Conservation (phyloP, 2,329 filamentous ascomycete genomes). For the Trichoderma guizhouense region DNA sequence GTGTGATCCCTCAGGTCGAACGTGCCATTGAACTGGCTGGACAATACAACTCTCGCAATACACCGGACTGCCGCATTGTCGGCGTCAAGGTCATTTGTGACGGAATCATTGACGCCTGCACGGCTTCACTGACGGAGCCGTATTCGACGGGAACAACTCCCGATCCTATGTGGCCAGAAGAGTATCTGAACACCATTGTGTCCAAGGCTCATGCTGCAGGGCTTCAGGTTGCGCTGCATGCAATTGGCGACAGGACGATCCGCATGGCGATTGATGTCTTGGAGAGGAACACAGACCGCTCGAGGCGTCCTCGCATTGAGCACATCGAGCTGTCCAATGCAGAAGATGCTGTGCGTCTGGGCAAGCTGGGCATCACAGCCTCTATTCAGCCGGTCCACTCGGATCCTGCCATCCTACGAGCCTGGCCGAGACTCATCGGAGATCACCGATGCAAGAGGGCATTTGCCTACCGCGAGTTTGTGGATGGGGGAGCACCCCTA, state of each 20-base stretch:
- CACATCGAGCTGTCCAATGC: slow-evolving; percentile 59
- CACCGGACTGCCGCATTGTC: slow-evolving; percentile 46
- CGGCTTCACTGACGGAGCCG: slow-evolving; percentile 57
- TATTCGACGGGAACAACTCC: slow-evolving; percentile 48
- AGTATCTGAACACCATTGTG: slow-evolving; percentile 52
- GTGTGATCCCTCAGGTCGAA: slow-evolving; percentile 46
- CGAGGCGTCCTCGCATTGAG: slow-evolving; percentile 59
- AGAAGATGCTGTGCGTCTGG: slow-evolving; percentile 54
- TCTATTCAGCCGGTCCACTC: slow-evolving; percentile 57
- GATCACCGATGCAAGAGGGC: slow-evolving; percentile 52
- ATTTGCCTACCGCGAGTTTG: slow-evolving; percentile 62
- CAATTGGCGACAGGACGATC: slow-evolving; percentile 61
- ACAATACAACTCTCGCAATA: slow-evolving; percentile 33
- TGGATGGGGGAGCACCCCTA: slow-evolving; percentile 49
- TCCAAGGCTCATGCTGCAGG: slow-evolving; percentile 49
- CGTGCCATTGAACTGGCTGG: slow-evolving; percentile 44
- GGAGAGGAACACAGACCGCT: slow-evolving; percentile 39
- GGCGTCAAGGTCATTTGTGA: slow-evolving; percentile 65
- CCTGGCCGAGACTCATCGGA: slow-evolving; percentile 59
- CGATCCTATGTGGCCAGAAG: slow-evolving; percentile 53
- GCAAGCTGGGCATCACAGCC: slow-evolving; percentile 56
- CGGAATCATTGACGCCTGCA: slow-evolving; percentile 63
- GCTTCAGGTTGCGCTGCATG: slow-evolving; percentile 61
- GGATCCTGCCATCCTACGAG: slow-evolving; percentile 58
- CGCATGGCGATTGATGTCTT: slow-evolving; percentile 56